Conservation (phyloP, 2,329 filamentous ascomycete species). For the Erysiphe neolycopersici region DNA sequence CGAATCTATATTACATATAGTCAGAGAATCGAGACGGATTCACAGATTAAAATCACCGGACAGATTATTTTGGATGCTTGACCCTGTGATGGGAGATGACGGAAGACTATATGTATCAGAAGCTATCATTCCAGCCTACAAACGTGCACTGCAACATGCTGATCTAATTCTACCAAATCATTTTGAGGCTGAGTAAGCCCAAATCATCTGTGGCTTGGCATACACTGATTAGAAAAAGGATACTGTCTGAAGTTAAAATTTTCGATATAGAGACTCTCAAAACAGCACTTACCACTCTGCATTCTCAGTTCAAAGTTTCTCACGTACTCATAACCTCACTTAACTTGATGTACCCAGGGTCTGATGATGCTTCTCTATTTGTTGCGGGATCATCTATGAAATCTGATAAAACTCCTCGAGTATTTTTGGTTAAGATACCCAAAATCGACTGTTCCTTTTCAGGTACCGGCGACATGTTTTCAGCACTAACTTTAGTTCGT, state of each 20-base stretch:
- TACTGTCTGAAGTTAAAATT: slow-evolving; percentile 67
- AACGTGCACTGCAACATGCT: slow-evolving; percentile 48
- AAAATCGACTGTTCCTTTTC: slow-evolving; percentile 83
- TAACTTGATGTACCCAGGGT: slow-evolving; percentile 27
- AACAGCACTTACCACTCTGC: slow-evolving; percentile 49
- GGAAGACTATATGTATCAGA: slow-evolving; percentile 74
- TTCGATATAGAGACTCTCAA: slow-evolving; percentile 45
- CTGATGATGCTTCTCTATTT: slow-evolving; percentile 26
- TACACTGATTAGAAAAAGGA: slow-evolving; percentile 20
- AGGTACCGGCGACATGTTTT: slow-evolving; percentile 96
- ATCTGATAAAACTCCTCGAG: slow-evolving; percentile 36
- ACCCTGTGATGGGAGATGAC: slow-evolving; percentile 96
- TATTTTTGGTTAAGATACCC: slow-evolving; percentile 72
- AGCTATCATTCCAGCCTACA: slow-evolving; percentile 80
- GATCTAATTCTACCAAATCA: slow-evolving; percentile 91
- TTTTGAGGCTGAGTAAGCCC: slow-evolving; percentile 70
- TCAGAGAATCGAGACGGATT: slow-evolving; percentile 46
- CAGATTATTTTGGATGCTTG: slow-evolving; percentile 86
- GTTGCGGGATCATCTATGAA: slow-evolving; percentile 56
- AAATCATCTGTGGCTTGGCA: background rate
- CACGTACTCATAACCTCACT: slow-evolving; percentile 89
- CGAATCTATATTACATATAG: slow-evolving; percentile 61
- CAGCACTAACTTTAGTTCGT: slow-evolving; percentile 64
- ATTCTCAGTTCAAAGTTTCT: slow-evolving; percentile 48
- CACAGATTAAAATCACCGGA: slow-evolving; percentile 30